Evolutionary conservation across 140 eudicot species (phyloP).

Genomic region (Anethum foeniculum): DNA sequence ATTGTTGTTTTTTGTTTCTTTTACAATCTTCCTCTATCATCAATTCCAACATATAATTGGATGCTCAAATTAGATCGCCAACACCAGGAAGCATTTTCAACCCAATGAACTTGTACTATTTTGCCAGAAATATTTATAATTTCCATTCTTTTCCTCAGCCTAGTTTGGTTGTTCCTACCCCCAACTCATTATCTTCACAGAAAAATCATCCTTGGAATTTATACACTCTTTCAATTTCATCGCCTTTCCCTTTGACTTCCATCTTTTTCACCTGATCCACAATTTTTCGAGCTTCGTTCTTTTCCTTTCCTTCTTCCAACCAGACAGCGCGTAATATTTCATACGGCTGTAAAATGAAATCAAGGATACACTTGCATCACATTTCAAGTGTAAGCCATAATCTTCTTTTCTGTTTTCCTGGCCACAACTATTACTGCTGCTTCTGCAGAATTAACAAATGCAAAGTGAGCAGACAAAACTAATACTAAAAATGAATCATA

Average conservation of each 20-base stretch:
- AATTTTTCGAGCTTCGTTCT: not conserved
- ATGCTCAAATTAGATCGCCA: not conserved
- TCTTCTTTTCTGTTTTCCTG: not conserved
- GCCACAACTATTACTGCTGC: not conserved
- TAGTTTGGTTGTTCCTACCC: not conserved
- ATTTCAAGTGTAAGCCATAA: not conserved
- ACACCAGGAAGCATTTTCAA: not conserved
- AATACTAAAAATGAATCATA: not conserved
- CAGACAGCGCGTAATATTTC: not conserved
- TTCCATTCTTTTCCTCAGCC: not conserved
- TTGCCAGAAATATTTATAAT: not conserved
- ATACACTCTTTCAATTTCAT: not conserved
- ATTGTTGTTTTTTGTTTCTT: too few species aligned
- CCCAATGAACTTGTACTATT: not conserved
- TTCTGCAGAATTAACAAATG: not conserved
- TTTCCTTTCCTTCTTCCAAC: not conserved
- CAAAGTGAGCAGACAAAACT: not conserved
- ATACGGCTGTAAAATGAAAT: not conserved
- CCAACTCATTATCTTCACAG: too few species aligned
- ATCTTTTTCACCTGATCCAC: not conserved
- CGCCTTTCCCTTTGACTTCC: not conserved
- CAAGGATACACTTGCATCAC: not conserved
- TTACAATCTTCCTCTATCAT: not conserved
- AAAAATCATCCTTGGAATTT: not conserved
- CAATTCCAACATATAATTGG: not conserved